Evolutionary conservation across 257 asterid genomes (phyloP).

Genomic region (Eucommia ulmoides): DNA sequence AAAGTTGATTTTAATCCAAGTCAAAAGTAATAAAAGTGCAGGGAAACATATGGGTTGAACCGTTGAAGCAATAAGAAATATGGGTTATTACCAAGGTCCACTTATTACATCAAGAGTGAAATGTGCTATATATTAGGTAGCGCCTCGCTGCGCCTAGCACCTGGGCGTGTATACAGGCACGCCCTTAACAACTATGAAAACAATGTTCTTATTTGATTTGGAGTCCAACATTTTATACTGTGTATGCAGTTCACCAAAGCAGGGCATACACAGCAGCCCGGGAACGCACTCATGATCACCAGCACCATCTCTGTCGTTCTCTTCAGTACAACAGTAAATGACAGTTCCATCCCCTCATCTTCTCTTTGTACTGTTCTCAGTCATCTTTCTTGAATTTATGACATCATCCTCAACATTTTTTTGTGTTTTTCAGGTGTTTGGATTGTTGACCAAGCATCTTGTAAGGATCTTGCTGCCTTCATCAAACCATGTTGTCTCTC

Average conservation of each 20-base stretch:
- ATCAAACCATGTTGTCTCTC: slow-evolving; percentile 1
- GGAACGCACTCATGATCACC: slow-evolving; percentile 60
- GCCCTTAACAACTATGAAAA: too few species aligned
- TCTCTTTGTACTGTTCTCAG: not conserved
- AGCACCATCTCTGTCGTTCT: slow-evolving; percentile 69
- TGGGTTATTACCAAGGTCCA: too few species aligned
- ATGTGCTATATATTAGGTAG: too few species aligned
- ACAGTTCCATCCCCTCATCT: not conserved
- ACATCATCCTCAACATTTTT: not conserved
- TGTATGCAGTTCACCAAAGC: slow-evolving; percentile 67
- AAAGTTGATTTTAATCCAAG: too few species aligned
- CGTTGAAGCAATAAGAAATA: too few species aligned
- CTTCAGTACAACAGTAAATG: slow-evolving; percentile 56
- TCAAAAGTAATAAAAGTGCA: too few species aligned
- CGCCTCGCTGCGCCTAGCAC: too few species aligned
- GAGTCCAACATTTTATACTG: slow-evolving; percentile 4
- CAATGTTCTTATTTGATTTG: too few species aligned
- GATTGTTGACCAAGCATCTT: slow-evolving; percentile 54
- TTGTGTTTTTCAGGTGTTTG: slow-evolving; percentile 32
- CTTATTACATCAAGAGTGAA: too few species aligned
- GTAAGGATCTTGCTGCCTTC: slow-evolving; percentile 34
- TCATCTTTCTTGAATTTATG: too few species aligned
- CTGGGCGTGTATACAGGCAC: too few species aligned
- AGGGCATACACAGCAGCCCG: slow-evolving; percentile 58
- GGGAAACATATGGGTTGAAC: too few species aligned